Evolutionary conservation across 2,329 filamentous ascomycete genomes (phyloP).

Genomic region (Trichophaea hybrida): DNA sequence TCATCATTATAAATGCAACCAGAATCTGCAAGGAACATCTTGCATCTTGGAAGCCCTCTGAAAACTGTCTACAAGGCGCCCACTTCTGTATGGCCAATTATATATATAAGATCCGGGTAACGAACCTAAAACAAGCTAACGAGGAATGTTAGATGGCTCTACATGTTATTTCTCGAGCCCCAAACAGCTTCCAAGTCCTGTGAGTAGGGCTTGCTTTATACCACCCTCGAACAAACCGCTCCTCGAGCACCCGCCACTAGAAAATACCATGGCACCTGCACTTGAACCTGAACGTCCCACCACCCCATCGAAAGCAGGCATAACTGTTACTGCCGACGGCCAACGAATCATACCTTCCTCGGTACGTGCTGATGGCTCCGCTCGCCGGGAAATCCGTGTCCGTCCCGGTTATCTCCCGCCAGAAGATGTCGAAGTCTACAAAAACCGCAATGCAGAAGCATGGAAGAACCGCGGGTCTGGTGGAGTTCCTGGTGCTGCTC

Average conservation of each 20-base stretch:
- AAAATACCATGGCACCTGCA: neutral
- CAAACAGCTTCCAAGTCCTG: too few relatives aligned
- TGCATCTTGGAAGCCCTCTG: too few relatives aligned
- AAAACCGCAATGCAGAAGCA: slow-evolving; percentile 73
- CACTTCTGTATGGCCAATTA: too few relatives aligned
- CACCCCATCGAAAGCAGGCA: slow-evolving; percentile 50
- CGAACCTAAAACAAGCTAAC: too few relatives aligned
- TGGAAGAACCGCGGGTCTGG: slow-evolving; percentile 62
- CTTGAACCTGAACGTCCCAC: neutral
- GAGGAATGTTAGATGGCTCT: too few relatives aligned
- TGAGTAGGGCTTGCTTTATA: neutral
- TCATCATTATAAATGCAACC: too few relatives aligned
- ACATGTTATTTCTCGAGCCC: too few relatives aligned
- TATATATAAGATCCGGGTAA: too few relatives aligned
- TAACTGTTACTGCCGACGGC: slow-evolving; percentile 60
- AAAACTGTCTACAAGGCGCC: too few relatives aligned
- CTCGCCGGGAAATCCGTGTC: slow-evolving; percentile 88
- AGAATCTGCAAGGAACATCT: too few relatives aligned
- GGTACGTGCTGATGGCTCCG: slow-evolving; percentile 69
- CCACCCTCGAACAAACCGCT: neutral
- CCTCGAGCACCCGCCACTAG: too few relatives aligned
- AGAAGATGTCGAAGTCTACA: slow-evolving; percentile 93
- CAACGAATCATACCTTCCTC: slow-evolving; percentile 83
- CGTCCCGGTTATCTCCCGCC: slow-evolving; percentile 85
- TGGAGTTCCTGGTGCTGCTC: slow-evolving; percentile 60